Conservation (phyloP, 768 basidiomycete species). For the Lactifluus pinguis region DNA sequence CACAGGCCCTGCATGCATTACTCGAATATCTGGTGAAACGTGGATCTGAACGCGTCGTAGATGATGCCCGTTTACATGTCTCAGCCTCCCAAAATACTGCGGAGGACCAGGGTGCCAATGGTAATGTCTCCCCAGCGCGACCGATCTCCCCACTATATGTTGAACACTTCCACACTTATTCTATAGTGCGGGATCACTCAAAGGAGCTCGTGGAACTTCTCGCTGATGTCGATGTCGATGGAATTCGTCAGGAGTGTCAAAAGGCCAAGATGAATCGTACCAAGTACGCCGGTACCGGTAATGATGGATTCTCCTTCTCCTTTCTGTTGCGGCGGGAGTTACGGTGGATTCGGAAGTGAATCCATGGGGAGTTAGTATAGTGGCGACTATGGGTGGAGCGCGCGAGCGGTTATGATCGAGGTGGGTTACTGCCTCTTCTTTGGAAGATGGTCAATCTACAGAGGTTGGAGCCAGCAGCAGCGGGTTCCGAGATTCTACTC, state of each 20-base stretch:
- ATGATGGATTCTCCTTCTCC: constrained; percentile 65
- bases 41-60: constrained; percentile 94
- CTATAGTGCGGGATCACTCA: constrained; percentile 90
- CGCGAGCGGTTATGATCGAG: constrained; percentile 34
- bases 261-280: constrained; percentile 86
- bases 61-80: constrained; percentile 91
- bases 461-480: constrained; percentile 34
- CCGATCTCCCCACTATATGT: background rate
- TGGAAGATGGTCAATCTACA: background rate
- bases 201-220: constrained; percentile 87
- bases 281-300: constrained; percentile 86
- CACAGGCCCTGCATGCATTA: constrained; percentile 79
- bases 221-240: constrained; percentile 64
- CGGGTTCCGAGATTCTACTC: constrained; percentile 50
- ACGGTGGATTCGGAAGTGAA: constrained; percentile 68
- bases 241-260: constrained; percentile 78
- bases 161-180: background rate
- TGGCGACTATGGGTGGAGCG: constrained; percentile 33
- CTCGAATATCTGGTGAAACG: constrained; percentile 96
- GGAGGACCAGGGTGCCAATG: constrained; percentile 97
- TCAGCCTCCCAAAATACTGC: constrained; percentile 92
- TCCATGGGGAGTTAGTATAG: constrained; percentile 20
- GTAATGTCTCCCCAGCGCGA: constrained; percentile 33
- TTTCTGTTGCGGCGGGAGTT: constrained; percentile 48
- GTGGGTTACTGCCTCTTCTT: background rate